phyloP scores from a whole-genome alignment of 1,284 basidiomycete genomes.

The Cutaneotrichosporon sp. region DNA sequence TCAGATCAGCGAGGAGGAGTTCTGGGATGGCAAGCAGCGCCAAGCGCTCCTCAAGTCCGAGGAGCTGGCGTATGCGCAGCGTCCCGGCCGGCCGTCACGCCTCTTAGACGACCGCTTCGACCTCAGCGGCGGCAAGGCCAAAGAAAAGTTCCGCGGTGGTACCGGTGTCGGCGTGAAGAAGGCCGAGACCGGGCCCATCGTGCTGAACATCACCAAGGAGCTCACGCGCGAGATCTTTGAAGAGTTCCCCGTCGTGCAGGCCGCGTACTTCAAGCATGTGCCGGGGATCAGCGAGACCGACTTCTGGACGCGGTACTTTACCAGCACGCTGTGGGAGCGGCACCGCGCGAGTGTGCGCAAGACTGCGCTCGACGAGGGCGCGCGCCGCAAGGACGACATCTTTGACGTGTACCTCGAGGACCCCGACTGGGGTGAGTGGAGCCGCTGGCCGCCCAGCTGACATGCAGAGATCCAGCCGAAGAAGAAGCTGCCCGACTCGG shows the following conservation, averaged over 20 bases:
- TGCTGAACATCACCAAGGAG: conserved; percentile 82
- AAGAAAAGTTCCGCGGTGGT: conserved; percentile 42
- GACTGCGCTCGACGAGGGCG: conserved; percentile 60
- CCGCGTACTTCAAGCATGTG: conserved; percentile 90
- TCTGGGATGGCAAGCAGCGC: conserved; percentile 78
- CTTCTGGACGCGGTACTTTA: conserved; percentile 97
- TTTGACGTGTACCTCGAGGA: conserved; percentile 94
- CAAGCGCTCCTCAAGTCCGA: conserved; percentile 73
- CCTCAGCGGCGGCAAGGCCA: conserved; percentile 56
- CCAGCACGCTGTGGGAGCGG: conserved; percentile 89
- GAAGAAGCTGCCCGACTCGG: conserved; percentile 64
- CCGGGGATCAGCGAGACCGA: conserved; percentile 77
- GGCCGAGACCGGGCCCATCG: conserved; percentile 37
- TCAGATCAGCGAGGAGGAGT: conserved; percentile 86
- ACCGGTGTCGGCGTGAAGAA: conserved; percentile 59
- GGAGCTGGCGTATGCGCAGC: conserved; percentile 64
- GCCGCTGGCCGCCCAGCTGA: neutral
- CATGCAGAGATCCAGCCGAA: conserved; percentile 71
- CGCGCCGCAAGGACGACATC: conserved; percentile 87
- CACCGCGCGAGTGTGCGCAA: conserved; percentile 87
- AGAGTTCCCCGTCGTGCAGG: conserved; percentile 92
- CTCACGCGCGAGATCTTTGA: conserved; percentile 95
- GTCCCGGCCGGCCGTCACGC: conserved; percentile 77
- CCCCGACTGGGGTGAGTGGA: conserved; percentile 68
- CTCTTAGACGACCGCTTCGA: conserved; percentile 83